A percentile compares a stretch with the other conserved stretches of the same genome.
These are phyloP conservation scores for Symbiodinium pilosum DNA, from an alignment of 73 alveolate species.

Conservation along the genomic window DNA sequence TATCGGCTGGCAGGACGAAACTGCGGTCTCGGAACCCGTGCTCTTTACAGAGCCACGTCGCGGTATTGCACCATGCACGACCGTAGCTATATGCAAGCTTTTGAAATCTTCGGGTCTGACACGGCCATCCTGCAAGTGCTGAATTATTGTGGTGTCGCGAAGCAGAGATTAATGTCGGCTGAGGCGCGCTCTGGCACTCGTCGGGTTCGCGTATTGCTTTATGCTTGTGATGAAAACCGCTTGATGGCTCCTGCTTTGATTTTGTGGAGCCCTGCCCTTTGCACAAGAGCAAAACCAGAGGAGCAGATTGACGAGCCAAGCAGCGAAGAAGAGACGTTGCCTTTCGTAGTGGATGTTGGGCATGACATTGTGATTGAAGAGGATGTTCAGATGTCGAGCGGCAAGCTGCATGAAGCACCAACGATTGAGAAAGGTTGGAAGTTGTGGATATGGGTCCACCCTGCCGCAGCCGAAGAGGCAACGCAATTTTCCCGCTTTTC, in stretches of 20 bases:
- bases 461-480: conserved; percentile 75
- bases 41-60: conserved; percentile 32
- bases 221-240: not conserved
- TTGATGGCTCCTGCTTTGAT: conserved; percentile 30
- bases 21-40: conserved; percentile 27
- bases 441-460: conserved; percentile 83
- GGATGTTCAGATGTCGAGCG: conserved; percentile 12
- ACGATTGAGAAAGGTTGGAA: conserved; percentile 31
- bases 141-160: conserved; percentile 30
- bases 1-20: conserved; percentile 32
- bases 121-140: not conserved
- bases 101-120: conserved; percentile 58
- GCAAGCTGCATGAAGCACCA: not conserved
- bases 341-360: conserved; percentile 46
- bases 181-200: conserved; percentile 50
- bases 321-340: conserved; percentile 58
- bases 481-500: too few species aligned
- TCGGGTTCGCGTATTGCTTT: conserved; percentile 21
- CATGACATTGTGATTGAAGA: not conserved
- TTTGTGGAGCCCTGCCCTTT: conserved; percentile 33
- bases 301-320: not conserved
- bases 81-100: conserved; percentile 46
- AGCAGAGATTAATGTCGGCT: not conserved
- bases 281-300: not conserved
- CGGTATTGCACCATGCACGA: conserved; percentile 52